These are phyloP conservation scores for Entelexis paramagnoliae DNA, from an alignment of 1,139 yeast genomes.

Conservation along the genomic window DNA sequence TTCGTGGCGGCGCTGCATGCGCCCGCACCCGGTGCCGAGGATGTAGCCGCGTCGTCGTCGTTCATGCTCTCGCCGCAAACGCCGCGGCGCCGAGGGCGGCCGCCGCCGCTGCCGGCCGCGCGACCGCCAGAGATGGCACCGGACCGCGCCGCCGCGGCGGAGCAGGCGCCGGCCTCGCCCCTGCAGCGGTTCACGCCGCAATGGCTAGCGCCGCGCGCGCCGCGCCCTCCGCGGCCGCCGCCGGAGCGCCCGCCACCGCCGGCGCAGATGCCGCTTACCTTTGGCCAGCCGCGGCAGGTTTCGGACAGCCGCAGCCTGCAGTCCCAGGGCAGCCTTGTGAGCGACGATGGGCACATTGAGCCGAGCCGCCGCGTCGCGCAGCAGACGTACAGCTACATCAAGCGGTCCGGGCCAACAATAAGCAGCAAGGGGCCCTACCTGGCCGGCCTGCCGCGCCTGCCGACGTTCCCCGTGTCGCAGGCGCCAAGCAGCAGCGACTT, in stretches of 20 bases:
- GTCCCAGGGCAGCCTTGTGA: conserved; percentile 9
- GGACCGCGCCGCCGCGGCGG: background rate
- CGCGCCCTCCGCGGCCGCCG: background rate
- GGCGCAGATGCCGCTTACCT: background rate
- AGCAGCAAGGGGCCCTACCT: background rate
- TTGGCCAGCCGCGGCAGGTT: background rate
- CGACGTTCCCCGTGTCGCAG: conserved; percentile 8
- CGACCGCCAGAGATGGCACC: background rate
- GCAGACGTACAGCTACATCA: conserved; percentile 4
- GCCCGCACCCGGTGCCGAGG: background rate
- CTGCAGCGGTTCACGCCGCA: background rate
- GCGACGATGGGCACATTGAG: conserved; percentile 11
- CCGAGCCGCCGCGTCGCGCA: conserved; percentile 3
- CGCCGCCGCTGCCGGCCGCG: background rate
- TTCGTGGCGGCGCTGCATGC: background rate
- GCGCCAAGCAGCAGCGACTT: background rate
- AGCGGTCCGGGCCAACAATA: conserved; percentile 8
- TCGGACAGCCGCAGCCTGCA: background rate
- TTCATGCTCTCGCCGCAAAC: conserved; percentile 2
- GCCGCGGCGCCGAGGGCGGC: background rate
- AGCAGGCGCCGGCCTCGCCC: background rate
- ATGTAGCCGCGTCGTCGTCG: background rate
- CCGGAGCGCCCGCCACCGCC: background rate
- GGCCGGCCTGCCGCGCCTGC: conserved; percentile 13
- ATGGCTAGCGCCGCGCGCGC: too few relatives aligned